Conservation (phyloP, 1,284 basidiomycete species). For the Kalmanozyma brasiliensis region DNA sequence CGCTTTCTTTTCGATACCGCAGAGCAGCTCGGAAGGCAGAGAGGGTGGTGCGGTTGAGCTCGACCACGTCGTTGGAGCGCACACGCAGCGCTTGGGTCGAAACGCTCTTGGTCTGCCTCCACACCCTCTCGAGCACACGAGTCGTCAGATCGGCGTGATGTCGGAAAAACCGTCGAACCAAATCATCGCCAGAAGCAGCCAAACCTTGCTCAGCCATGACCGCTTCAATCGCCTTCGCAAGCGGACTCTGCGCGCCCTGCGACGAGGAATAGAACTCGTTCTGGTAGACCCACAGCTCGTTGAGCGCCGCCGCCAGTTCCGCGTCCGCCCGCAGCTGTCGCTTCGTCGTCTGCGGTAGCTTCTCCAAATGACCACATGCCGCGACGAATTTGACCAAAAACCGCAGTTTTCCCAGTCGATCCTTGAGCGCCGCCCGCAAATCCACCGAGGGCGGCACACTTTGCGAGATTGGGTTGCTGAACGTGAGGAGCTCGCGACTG, state of each 20-base stretch:
- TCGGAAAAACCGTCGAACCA: constrained; percentile 86
- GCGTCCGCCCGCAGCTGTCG: constrained; percentile 84
- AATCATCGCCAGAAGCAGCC: constrained; percentile 73
- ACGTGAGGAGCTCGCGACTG: constrained; percentile 72
- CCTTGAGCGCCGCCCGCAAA: constrained; percentile 80
- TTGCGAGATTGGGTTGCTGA: constrained; percentile 30
- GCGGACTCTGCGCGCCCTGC: constrained; percentile 47
- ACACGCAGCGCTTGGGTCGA: constrained; percentile 19
- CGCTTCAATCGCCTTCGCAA: constrained; percentile 72
- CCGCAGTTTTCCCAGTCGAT: constrained; percentile 79
- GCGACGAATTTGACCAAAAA: constrained; percentile 85
- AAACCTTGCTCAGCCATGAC: constrained; percentile 73
- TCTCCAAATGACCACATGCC: constrained; percentile 51
- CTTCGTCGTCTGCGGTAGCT: constrained; percentile 83
- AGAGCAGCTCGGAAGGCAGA: constrained; percentile 78
- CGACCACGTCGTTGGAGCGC: constrained; percentile 61
- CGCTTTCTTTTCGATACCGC: constrained; percentile 78
- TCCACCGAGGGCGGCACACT: constrained; percentile 71
- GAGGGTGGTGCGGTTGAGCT: constrained; percentile 79
- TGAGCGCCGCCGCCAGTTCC: constrained; percentile 84
- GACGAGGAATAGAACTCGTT: constrained; percentile 71
- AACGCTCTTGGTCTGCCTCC: constrained; percentile 19
- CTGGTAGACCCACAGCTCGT: constrained; percentile 84
- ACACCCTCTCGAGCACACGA: constrained; percentile 40
- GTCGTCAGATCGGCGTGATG: constrained; percentile 71